Conservation (phyloP, 2,329 filamentous ascomycete genomes). For the Biscogniauxia sp. region DNA sequence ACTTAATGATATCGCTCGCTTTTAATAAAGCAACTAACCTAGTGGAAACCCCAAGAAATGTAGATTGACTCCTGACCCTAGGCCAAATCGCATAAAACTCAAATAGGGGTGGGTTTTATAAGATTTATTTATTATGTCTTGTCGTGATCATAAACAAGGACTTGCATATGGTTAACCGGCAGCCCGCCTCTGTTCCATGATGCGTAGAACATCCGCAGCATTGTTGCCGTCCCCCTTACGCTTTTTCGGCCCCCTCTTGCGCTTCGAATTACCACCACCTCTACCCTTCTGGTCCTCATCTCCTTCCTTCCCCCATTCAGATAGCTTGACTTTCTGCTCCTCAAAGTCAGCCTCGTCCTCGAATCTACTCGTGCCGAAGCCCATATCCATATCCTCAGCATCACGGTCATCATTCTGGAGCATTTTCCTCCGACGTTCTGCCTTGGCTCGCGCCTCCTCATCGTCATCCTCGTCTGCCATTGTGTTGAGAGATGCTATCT, state of each 20-base stretch:
- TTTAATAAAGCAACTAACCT: too few species aligned
- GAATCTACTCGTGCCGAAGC: slow-evolving; percentile 83
- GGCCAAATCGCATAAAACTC: neutral
- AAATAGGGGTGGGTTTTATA: neutral
- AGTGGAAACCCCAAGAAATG: too few species aligned
- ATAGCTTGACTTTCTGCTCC: slow-evolving; percentile 62
- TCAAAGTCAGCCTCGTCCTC: slow-evolving; percentile 87
- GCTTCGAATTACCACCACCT: slow-evolving; percentile 49
- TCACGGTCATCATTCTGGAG: slow-evolving; percentile 74
- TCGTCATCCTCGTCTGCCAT: slow-evolving; percentile 42
- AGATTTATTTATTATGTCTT: neutral
- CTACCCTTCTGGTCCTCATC: slow-evolving; percentile 46
- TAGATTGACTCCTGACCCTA: neutral
- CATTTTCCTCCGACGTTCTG: slow-evolving; percentile 71
- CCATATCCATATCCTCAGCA: slow-evolving; percentile 88
- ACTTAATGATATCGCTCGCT: too few species aligned
- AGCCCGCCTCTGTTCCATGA: slow-evolving; percentile 62
- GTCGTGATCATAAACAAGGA: neutral
- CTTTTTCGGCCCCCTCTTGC: slow-evolving; percentile 72
- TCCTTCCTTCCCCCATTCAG: slow-evolving; percentile 57
- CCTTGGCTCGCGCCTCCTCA: slow-evolving; percentile 53
- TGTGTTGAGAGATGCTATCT: slow-evolving; percentile 52
- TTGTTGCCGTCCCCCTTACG: slow-evolving; percentile 77
- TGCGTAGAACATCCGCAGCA: slow-evolving; percentile 74
- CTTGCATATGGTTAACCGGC: slow-evolving; percentile 23